Evolutionary conservation across 2,329 filamentous ascomycete species (phyloP).

Genomic region (Passalora sequoiae): DNA sequence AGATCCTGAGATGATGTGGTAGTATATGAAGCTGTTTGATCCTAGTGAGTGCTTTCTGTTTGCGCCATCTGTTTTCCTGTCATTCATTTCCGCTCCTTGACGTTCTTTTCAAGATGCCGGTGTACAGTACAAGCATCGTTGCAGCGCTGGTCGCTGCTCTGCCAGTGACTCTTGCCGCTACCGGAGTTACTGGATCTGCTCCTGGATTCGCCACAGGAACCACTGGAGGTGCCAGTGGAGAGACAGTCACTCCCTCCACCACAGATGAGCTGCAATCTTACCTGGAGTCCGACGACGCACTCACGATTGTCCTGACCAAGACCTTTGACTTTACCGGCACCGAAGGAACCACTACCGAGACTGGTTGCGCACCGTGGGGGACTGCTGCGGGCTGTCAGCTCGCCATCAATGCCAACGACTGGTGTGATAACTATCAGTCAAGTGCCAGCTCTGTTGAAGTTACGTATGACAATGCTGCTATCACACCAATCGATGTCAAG

Average conservation of each 20-base stretch:
- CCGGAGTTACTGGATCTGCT: slow-evolving; percentile 32
- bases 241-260: slow-evolving; percentile 29
- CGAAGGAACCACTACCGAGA: slow-evolving; percentile 50
- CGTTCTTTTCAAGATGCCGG: neutral
- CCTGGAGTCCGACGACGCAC: slow-evolving; percentile 50
- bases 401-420: slow-evolving; percentile 57
- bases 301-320: slow-evolving; percentile 56
- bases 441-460: slow-evolving; percentile 17
- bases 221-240: slow-evolving; percentile 56
- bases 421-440: slow-evolving; percentile 40
- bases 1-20: no score
- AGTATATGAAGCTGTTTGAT: no score
- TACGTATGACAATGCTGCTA: slow-evolving; percentile 53
- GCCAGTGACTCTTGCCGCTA: slow-evolving; percentile 4
- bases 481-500: slow-evolving; percentile 39
- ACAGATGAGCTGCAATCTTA: slow-evolving; percentile 56
- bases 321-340: slow-evolving; percentile 51
- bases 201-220: slow-evolving; percentile 51
- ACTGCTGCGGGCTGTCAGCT: slow-evolving; percentile 41
- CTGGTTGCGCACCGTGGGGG: slow-evolving; percentile 51
- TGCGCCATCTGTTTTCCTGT: neutral
- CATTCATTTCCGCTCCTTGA: neutral
- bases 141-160: slow-evolving; percentile 1
- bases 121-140: neutral
- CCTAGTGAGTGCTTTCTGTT: neutral